Evolutionary conservation across 2,329 filamentous ascomycete species (phyloP).

Genomic region (Lecanoromycetidae sp.): DNA sequence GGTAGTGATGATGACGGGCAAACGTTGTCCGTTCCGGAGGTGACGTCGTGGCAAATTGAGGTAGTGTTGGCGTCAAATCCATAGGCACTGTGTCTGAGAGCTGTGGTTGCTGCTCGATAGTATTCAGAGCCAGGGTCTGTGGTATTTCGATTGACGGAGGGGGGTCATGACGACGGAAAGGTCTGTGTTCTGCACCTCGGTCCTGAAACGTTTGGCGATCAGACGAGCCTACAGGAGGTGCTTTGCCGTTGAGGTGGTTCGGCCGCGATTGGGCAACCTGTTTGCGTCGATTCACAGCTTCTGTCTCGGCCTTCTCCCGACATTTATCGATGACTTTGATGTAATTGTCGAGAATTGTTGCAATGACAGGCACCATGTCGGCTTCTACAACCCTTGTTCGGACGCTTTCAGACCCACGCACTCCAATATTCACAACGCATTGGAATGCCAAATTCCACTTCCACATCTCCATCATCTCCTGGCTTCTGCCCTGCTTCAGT

Average conservation of each 20-base stretch:
- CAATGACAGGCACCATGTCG: conserved; percentile 98
- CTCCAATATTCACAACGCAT: conserved; percentile 97
- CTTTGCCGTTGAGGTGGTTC: conserved; percentile 14
- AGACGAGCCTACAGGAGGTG: conserved; percentile 22
- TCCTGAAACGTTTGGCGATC: conserved; percentile 30
- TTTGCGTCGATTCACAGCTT: conserved; percentile 34
- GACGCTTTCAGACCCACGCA: conserved; percentile 86
- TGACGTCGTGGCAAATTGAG: conserved; percentile 54
- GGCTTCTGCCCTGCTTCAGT: conserved; percentile 90
- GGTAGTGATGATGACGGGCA: conserved; percentile 40
- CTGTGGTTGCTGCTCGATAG: conserved; percentile 33
- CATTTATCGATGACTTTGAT: conserved; percentile 91
- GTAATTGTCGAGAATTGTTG: conserved; percentile 96
- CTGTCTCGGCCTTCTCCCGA: conserved; percentile 71
- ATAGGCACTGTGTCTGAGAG: conserved; percentile 39
- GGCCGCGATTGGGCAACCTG: conserved; percentile 10
- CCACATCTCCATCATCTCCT: conserved; percentile 99
- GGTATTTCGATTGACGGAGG: conserved; percentile 76
- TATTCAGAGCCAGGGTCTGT: conserved; percentile 35
- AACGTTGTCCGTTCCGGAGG: conserved; percentile 60
- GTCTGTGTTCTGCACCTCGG: conserved; percentile 44
- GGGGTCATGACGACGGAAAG: conserved; percentile 64
- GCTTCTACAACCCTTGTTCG: conserved; percentile 93
- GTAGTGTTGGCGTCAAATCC: conserved; percentile 50
- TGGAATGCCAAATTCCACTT: conserved; percentile 99